Percentiles rank a stretch among this genome's conserved stretches.
Evolutionary conservation across 805 yeast genomes (phyloP).

Genomic region (Sungouiella thailandica): DNA sequence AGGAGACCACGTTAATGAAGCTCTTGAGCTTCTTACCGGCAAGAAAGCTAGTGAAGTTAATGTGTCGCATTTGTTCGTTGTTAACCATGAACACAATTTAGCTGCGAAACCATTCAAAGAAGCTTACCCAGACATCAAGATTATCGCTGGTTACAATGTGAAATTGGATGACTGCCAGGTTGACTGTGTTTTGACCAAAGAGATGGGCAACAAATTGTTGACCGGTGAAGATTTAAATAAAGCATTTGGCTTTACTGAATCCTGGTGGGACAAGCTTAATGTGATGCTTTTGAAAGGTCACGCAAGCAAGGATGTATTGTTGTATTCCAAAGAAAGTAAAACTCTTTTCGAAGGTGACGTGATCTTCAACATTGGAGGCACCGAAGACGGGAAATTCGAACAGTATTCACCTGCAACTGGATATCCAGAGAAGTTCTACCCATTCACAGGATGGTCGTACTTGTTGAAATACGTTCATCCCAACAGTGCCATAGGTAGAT

Average conservation of each 20-base stretch:
- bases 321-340: constrained; percentile 9
- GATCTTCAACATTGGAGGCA: constrained; percentile 9
- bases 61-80: constrained; percentile 11
- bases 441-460: constrained; percentile 12
- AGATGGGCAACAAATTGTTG: constrained; percentile 6
- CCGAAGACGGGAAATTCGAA: constrained; percentile 7
- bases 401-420: constrained; percentile 14
- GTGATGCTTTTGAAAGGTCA: constrained; percentile 9
- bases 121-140: constrained; percentile 10
- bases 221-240: constrained; percentile 1
- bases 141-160: constrained; percentile 8
- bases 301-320: constrained; percentile 12
- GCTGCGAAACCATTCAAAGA: constrained; percentile 8
- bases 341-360: constrained; percentile 11
- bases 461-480: constrained; percentile 9
- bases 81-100: constrained; percentile 11
- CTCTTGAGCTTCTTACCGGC: constrained; percentile 9
- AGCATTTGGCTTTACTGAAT: constrained; percentile 5
- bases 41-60: constrained; percentile 2
- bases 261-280: constrained; percentile 7
- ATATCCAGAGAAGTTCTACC: constrained; percentile 7
- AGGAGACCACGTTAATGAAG: constrained; percentile 9
- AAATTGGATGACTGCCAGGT: constrained; percentile 1
- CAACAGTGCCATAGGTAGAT: constrained; percentile 7
- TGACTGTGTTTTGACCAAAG: constrained; percentile 2